Conservation (phyloP, 441 rosid species). For the Adansonia madagascariensis region DNA sequence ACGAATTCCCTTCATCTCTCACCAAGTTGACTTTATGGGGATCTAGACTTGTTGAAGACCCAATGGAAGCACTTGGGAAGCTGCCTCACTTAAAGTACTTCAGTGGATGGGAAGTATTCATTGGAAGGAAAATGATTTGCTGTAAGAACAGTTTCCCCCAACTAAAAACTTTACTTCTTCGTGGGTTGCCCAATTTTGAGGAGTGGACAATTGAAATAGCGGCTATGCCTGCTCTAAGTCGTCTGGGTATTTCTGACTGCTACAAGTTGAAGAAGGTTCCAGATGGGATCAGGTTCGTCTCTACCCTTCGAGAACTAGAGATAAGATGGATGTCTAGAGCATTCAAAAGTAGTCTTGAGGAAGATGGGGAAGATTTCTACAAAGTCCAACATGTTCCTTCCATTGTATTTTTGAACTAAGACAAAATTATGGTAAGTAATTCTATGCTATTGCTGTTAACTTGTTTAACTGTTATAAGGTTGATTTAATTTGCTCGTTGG, state of each 20-base stretch:
- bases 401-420: slow-evolving; percentile 32
- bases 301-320: slow-evolving; percentile 34
- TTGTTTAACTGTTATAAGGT: not conserved
- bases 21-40: slow-evolving; percentile 40
- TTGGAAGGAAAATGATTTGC: slow-evolving; percentile 28
- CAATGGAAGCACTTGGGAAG: slow-evolving; percentile 27
- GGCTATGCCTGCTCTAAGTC: slow-evolving; percentile 42
- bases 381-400: slow-evolving; percentile 46
- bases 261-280: slow-evolving; percentile 38
- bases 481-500: not conserved
- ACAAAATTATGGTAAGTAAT: slow-evolving; percentile 12
- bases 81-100: slow-evolving; percentile 27
- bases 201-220: slow-evolving; percentile 47
- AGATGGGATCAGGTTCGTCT: slow-evolving; percentile 33
- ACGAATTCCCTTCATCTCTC: slow-evolving; percentile 37
- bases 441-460: not conserved
- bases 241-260: slow-evolving; percentile 35
- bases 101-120: slow-evolving; percentile 28
- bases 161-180: slow-evolving; percentile 21
- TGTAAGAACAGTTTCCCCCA: slow-evolving; percentile 33
- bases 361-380: slow-evolving; percentile 41
- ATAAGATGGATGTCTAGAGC: slow-evolving; percentile 32
- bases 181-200: slow-evolving; percentile 28
- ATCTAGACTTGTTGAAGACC: slow-evolving; percentile 31
- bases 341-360: slow-evolving; percentile 38